Evolutionary conservation across 805 yeast genomes (phyloP).

Genomic region (Kluyveromyces nonfermentans): DNA sequence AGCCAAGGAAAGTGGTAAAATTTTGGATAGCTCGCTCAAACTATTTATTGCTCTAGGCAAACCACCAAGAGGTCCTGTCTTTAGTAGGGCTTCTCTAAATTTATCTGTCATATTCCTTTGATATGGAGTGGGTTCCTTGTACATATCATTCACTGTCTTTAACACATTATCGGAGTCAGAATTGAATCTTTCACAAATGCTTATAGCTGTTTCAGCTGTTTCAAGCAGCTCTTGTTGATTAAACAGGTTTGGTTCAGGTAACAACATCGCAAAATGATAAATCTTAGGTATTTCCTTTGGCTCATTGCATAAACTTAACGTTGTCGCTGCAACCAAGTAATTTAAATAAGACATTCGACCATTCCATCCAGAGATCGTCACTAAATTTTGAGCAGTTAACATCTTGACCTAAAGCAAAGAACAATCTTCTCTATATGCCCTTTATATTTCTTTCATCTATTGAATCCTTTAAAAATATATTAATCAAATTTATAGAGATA

Average conservation of each 20-base stretch:
- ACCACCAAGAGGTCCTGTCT: constrained; percentile 72
- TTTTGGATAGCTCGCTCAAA: constrained; percentile 49
- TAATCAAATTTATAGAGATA: no score
- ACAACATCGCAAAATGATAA: constrained; percentile 54
- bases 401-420: constrained; percentile 1
- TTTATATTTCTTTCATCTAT: no score
- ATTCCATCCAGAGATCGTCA: constrained; percentile 29
- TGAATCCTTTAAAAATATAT: not conserved
- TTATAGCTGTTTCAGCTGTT: constrained; percentile 10
- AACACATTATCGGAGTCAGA: constrained; percentile 8
- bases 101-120: constrained; percentile 36
- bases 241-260: constrained; percentile 11
- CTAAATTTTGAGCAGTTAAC: constrained; percentile 22
- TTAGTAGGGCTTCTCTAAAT: constrained; percentile 68
- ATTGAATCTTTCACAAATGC: constrained; percentile 1
- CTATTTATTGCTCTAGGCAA: constrained; percentile 81
- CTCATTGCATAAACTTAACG: constrained; percentile 70
- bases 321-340: constrained; percentile 74
- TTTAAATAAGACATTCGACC: constrained; percentile 51
- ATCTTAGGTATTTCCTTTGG: constrained; percentile 74
- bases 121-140: constrained; percentile 14
- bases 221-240: constrained; percentile 1
- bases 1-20: constrained; percentile 44
- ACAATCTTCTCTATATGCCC: not conserved
- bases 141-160: constrained; percentile 13